Base-by-base conservation (phyloP, 2,329 filamentous ascomycete species). In the Phialophora expanda region DNA sequence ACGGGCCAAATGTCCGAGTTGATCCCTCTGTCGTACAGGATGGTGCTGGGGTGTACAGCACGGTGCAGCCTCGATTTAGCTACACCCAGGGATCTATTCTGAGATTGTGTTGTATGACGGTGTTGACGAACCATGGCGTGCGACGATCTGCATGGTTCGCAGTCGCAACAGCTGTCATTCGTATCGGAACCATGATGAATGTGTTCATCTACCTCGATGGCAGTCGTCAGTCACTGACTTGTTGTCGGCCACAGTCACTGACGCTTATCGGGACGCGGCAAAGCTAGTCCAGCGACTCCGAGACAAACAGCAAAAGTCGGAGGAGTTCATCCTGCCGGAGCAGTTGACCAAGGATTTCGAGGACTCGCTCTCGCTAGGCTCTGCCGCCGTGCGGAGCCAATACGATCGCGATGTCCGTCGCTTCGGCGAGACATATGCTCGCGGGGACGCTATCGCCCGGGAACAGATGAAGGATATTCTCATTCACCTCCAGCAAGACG, bases 401-500 rank as follows among this genome's bases (percentile, higher is more conserved):
- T 79, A 77, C 70, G 75, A 78, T 7, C 70, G 68, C 9, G 73
- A 77, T 44, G 69, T 73, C 30, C 68, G 70, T 48, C 72, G 73
- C 12, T 75, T 78, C 59, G 78, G 78, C 28, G 70, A 73, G 30
- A 70, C 69, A 20, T 79, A 76, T 66, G 75, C 74, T 22, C 66
- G 69, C 14, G 78, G 78, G 8, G 78, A 80, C 64, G 67, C 71
- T 26, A 72, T 73, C 26, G 75, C 77, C 14, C 73, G 76, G 4
- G 76, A 79, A 56, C 71, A 75, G 41, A 73, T 80, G 68, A 78
- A 77, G 64, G 75, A 78, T 56, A 76, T 79, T 28, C 71, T 78
- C 20, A 77, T 76, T 56, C 73, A 72, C 20, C 68, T 79, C 1
- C 77, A 79, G 64, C 64, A 73, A 26, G 73, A 71, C 0, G 67